phyloP scores from a whole-genome alignment of 2,329 filamentous ascomycete species.

The Penicillium freii region DNA sequence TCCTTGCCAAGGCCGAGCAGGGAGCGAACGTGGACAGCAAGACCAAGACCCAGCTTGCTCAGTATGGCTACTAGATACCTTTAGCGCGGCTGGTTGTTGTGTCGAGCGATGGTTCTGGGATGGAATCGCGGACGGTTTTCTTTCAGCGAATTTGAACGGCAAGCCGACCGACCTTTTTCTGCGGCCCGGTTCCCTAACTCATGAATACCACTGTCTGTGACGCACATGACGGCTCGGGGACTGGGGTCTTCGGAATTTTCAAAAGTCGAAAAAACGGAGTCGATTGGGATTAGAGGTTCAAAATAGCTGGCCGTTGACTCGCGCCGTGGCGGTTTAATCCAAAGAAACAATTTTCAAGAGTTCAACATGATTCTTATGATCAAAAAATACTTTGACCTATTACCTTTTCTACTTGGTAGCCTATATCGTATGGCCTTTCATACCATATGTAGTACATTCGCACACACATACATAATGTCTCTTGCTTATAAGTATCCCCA shows the following conservation, averaged over 20 bases:
- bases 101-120: slow-evolving; percentile 40
- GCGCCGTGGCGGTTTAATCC: slow-evolving; percentile 45
- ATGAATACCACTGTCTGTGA: slow-evolving; percentile 41
- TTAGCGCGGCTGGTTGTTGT: slow-evolving; percentile 41
- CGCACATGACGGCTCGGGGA: slow-evolving; percentile 33
- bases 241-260: slow-evolving; percentile 33
- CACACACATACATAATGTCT: neutral
- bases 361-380: slow-evolving; percentile 37
- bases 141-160: slow-evolving; percentile 42
- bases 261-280: slow-evolving; percentile 40
- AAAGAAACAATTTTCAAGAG: slow-evolving; percentile 40
- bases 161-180: slow-evolving; percentile 43
- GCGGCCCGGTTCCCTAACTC: slow-evolving; percentile 27
- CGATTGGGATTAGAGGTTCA: slow-evolving; percentile 43
- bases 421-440: neutral
- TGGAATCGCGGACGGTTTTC: slow-evolving; percentile 42
- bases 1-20: slow-evolving; percentile 91
- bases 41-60: slow-evolving; percentile 82
- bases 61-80: slow-evolving; percentile 79
- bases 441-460: too few relatives aligned
- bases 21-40: slow-evolving; percentile 81
- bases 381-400: slow-evolving; percentile 22
- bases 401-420: slow-evolving; percentile 13
- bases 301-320: slow-evolving; percentile 43
- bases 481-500: neutral